A percentile compares a stretch with the other conserved stretches of the same genome.
Evolutionary conservation across 257 asterid species (phyloP).

Genomic region (Solanum phureja): DNA sequence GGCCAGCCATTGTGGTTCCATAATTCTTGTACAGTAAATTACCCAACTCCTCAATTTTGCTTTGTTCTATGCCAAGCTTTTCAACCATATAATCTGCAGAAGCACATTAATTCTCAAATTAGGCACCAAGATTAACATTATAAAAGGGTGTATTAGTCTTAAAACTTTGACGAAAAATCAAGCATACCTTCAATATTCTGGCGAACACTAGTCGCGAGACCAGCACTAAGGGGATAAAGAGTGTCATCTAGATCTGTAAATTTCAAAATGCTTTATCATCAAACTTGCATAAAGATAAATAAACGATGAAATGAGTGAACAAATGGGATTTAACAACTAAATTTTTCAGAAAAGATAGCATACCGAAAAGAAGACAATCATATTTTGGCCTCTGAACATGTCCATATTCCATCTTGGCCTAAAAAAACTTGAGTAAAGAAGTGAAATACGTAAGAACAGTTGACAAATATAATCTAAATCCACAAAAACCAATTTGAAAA

Average conservation of each 20-base stretch:
- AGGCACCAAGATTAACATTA: neutral
- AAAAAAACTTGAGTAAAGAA: slow-evolving; percentile 23
- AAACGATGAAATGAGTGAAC: neutral
- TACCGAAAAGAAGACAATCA: slow-evolving; percentile 96
- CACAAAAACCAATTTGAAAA: slow-evolving; percentile 5
- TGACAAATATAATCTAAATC: slow-evolving; percentile 14
- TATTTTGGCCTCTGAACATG: slow-evolving; percentile 68
- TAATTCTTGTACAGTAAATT: slow-evolving; percentile 71
- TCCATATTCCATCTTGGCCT: slow-evolving; percentile 61
- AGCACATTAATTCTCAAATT: neutral
- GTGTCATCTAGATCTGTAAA: slow-evolving; percentile 87
- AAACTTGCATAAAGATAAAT: neutral
- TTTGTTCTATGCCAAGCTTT: slow-evolving; percentile 61
- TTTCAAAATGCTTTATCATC: neutral
- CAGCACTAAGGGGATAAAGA: slow-evolving; percentile 82
- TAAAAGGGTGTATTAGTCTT: neutral
- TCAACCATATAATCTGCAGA: slow-evolving; percentile 71
- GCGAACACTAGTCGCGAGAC: slow-evolving; percentile 53
- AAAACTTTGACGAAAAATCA: neutral
- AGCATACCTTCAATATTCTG: slow-evolving; percentile 66
- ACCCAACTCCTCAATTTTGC: slow-evolving; percentile 54
- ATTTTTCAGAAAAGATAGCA: neutral
- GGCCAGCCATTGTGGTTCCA: slow-evolving; percentile 99
- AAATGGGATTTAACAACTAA: neutral
- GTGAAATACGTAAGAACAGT: slow-evolving; percentile 22